Evolutionary conservation across 2,329 filamentous ascomycete species (phyloP).

Genomic region (Ploettnerulaceae sp.): DNA sequence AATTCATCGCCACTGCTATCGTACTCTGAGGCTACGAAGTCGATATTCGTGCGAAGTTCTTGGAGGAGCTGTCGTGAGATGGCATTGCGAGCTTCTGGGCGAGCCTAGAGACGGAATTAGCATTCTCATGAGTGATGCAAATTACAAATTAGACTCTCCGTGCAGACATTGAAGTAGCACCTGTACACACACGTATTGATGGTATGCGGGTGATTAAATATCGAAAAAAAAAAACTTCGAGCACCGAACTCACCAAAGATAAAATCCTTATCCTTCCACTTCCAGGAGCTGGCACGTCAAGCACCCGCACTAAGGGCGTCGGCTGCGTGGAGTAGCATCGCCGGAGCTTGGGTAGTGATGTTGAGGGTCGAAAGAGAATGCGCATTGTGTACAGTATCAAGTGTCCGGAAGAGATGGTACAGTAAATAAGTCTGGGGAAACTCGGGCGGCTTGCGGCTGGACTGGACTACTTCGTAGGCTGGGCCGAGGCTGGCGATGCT

Average conservation of each 20-base stretch:
- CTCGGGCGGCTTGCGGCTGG: too few species aligned
- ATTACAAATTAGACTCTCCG: too few species aligned
- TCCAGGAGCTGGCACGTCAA: constrained; percentile 20
- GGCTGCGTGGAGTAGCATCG: constrained; percentile 15
- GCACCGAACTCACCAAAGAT: constrained; percentile 13
- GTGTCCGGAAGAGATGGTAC: background rate
- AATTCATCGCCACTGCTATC: constrained; percentile 50
- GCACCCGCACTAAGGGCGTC: constrained; percentile 16
- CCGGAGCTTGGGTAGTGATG: constrained; percentile 3
- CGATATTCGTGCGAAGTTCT: constrained; percentile 66
- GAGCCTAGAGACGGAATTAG: constrained; percentile 60
- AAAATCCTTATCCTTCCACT: constrained; percentile 79
- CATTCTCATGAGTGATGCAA: too few species aligned
- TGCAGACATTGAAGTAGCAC: too few species aligned
- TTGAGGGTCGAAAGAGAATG: constrained; percentile 1
- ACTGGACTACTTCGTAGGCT: too few species aligned
- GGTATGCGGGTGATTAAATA: too few species aligned
- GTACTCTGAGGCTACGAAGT: constrained; percentile 63
- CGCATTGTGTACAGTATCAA: constrained; percentile 9
- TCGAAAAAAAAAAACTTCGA: too few species aligned
- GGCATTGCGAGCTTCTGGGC: constrained; percentile 81
- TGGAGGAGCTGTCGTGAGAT: constrained; percentile 75
- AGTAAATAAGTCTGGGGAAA: background rate
- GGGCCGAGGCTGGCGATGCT: constrained; percentile 7
- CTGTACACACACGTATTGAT: too few species aligned